Conservation (phyloP, 164 flowering plant genomes). For the Umbilicus rupestris region DNA sequence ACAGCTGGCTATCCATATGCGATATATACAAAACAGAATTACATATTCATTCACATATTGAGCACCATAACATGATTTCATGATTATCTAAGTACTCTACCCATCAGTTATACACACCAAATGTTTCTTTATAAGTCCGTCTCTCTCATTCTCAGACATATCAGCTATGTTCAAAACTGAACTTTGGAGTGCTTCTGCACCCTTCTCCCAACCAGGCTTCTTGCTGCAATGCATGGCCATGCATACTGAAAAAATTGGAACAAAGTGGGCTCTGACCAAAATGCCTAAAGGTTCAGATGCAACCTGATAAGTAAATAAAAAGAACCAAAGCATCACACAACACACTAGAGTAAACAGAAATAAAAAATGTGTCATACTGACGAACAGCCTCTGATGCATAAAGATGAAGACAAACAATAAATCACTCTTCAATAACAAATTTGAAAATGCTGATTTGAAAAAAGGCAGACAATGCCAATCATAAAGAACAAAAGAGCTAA, state of each 20-base stretch:
- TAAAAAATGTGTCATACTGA: too few relatives aligned
- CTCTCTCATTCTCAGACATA: conserved; percentile 76
- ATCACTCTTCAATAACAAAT: too few relatives aligned
- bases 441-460: neutral
- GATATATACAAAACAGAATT: too few relatives aligned
- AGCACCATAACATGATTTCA: too few relatives aligned
- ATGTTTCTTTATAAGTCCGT: conserved; percentile 68
- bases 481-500: too few relatives aligned
- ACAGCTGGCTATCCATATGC: neutral
- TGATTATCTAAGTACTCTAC: neutral
- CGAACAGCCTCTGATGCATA: too few relatives aligned
- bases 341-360: conserved; percentile 1
- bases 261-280: conserved; percentile 63
- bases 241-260: conserved; percentile 70
- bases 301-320: conserved; percentile 37
- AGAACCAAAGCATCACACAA: conserved; percentile 1
- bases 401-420: too few relatives aligned
- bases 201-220: conserved; percentile 47
- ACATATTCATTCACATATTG: too few relatives aligned
- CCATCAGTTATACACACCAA: conserved; percentile 42
- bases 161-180: conserved; percentile 59
- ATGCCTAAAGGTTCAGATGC: conserved; percentile 41
- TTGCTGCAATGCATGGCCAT: conserved; percentile 75
- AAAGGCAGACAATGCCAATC: neutral
- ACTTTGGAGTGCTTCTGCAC: conserved; percentile 50